Base-by-base conservation (phyloP, 495 filamentous ascomycete genomes). In the Penicillium nucicola region DNA sequence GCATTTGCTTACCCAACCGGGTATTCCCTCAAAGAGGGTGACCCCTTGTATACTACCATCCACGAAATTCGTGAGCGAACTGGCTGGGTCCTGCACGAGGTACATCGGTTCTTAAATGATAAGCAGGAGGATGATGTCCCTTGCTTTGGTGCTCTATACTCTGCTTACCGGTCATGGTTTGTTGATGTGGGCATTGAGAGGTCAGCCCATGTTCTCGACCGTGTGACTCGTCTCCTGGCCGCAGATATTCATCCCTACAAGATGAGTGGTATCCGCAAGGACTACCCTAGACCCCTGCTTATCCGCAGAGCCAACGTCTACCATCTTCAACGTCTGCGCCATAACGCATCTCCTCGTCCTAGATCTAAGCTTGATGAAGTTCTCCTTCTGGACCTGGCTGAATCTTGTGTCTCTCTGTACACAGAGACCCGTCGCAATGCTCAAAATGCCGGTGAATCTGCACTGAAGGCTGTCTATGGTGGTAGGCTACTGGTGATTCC, bases 111-210 rank as follows among this genome's bases (percentile, higher is more conserved):
- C 75, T 67, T 99, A 46, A 84, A 77, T 10, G 74, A 83, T 37
- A 86, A 91, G 43, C 92, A 96, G 64, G 86, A 97, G 64, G 93
- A 99, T 64, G 93, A 97, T 61, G 93, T 99, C 10, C 80, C 88
- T 2, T 96, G 90, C 69, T 99, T 97, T 68, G 95, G 87, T 28
- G 82, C 91, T 19, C 66, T 99, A 10, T 99, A 97, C 66, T 89
- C 84, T 19, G 86, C 93, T 1, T 99, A 96, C 67, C 76, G 87
- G 13, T 90, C 86, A n/a, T 99, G 90, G 89, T 96, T 99, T 59
- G 87, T 95, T 7, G 93, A 99, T 57, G 90, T 97, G 38, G 95
- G 95, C 15, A 95, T 96, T 50, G 93, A 99, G 62, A 77, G 93
- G 49, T 96, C 91, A 8, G 92, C 93, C 5, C 95, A 96, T 64